Percentiles rank a stretch among this genome's conserved stretches.
phyloP scores from a whole-genome alignment of 345 rosid species.

The Eucalyptus tenuipes region DNA sequence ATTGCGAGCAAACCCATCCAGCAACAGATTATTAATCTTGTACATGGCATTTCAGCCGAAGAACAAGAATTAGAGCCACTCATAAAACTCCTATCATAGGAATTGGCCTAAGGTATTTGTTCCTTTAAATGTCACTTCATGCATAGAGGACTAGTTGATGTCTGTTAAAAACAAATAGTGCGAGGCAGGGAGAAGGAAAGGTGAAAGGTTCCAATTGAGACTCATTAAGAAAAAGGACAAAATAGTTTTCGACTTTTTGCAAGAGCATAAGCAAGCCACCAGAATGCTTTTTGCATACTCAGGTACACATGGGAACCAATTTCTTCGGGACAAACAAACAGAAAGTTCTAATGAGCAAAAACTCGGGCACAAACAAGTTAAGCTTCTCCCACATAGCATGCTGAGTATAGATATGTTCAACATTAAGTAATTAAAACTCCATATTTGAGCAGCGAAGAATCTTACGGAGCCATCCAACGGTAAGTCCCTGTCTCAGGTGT shows the following conservation, averaged over 20 bases:
- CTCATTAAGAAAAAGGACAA: neutral
- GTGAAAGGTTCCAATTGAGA: neutral
- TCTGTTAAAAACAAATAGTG: neutral
- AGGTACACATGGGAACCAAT: neutral
- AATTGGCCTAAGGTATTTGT: neutral
- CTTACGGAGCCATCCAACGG: conserved; percentile 54
- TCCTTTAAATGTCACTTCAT: neutral
- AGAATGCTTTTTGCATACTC: neutral
- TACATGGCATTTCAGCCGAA: neutral
- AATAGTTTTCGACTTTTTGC: neutral
- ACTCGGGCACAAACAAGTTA: neutral
- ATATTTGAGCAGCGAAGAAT: neutral
- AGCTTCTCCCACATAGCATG: neutral
- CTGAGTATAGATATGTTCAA: neutral
- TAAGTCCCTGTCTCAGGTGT: conserved; percentile 40
- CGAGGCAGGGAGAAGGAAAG: neutral
- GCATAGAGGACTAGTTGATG: neutral
- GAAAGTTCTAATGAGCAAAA: neutral
- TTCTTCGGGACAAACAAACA: neutral
- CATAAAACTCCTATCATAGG: neutral
- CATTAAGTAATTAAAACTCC: neutral
- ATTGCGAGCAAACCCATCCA: neutral
- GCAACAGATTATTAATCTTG: neutral
- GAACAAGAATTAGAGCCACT: neutral
- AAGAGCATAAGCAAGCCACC: neutral